phyloP scores from a whole-genome alignment of 768 basidiomycete genomes.

The Mycena pura region DNA sequence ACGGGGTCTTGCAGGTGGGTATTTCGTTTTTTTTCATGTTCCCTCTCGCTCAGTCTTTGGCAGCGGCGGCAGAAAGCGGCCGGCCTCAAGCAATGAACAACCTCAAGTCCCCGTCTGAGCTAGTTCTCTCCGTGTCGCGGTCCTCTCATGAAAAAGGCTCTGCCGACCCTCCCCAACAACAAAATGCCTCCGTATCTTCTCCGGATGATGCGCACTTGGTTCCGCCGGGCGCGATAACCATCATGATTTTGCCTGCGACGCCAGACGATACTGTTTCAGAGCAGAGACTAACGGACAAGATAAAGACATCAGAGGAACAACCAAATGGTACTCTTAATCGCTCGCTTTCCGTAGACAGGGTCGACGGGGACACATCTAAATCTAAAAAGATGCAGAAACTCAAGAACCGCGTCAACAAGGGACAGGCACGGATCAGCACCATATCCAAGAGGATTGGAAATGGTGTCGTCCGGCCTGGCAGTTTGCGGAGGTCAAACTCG shows the following conservation, averaged over 20 bases:
- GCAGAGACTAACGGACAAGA: slow-evolving; percentile 13
- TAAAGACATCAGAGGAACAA: slow-evolving; percentile 15
- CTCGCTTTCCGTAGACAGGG: slow-evolving; percentile 47
- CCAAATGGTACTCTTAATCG: slow-evolving; percentile 34
- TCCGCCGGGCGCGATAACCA: slow-evolving; percentile 47
- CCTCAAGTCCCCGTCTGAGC: slow-evolving; percentile 36
- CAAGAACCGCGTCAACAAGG: slow-evolving; percentile 76
- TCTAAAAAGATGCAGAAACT: slow-evolving; percentile 81
- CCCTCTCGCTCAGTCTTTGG: slow-evolving; percentile 10
- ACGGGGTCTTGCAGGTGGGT: slow-evolving; percentile 37
- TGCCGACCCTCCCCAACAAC: neutral
- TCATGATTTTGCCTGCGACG: slow-evolving; percentile 69
- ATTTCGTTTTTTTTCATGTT: neutral
- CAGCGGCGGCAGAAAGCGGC: slow-evolving; percentile 36
- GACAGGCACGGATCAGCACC: slow-evolving; percentile 73
- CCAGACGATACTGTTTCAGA: slow-evolving; percentile 44
- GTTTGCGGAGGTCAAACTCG: slow-evolving; percentile 66
- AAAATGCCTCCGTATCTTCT: slow-evolving; percentile 6
- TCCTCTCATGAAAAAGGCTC: slow-evolving; percentile 25
- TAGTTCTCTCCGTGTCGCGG: slow-evolving; percentile 26
- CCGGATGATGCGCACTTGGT: slow-evolving; percentile 16
- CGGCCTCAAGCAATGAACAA: slow-evolving; percentile 34
- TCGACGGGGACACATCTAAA: slow-evolving; percentile 58
- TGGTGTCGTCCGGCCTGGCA: slow-evolving; percentile 64
- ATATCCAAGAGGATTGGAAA: slow-evolving; percentile 80